Evolutionary conservation across 2,329 filamentous ascomycete species (phyloP).

Genomic region (Stemphylium beticola): DNA sequence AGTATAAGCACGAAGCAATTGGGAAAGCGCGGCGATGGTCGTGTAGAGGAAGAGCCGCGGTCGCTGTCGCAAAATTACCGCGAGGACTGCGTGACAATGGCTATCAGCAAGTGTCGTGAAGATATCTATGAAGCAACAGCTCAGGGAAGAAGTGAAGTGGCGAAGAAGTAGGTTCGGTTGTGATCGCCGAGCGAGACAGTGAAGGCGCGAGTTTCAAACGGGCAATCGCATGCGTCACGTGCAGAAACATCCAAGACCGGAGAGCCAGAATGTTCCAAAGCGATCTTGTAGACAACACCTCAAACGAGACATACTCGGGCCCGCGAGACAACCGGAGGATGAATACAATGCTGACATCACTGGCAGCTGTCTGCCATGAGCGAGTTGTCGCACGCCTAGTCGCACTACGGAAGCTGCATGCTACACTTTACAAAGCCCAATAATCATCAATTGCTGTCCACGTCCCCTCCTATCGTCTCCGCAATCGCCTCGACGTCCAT

Average conservation of each 20-base stretch:
- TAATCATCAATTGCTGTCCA: background rate
- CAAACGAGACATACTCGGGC: too few relatives aligned
- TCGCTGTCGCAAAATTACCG: background rate
- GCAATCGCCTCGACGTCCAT: background rate
- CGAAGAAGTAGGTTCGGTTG: background rate
- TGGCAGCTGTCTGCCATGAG: background rate
- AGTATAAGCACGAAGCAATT: background rate
- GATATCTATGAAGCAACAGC: too few relatives aligned
- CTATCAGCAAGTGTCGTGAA: too few relatives aligned
- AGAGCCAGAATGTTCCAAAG: too few relatives aligned
- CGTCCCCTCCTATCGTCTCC: background rate
- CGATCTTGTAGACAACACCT: too few relatives aligned
- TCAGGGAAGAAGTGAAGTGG: background rate
- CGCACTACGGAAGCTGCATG: background rate
- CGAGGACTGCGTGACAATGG: background rate
- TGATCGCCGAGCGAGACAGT: background rate
- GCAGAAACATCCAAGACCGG: background rate
- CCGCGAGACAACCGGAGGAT: too few relatives aligned
- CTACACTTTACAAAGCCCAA: background rate
- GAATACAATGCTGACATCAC: background rate
- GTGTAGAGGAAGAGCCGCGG: background rate
- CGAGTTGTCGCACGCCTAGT: background rate
- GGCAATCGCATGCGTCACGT: conserved; percentile 9
- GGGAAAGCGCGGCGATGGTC: background rate
- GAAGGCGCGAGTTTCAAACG: background rate